These are phyloP conservation scores for Neurospora terricola DNA, from an alignment of 495 filamentous ascomycete genomes.

Conservation along the genomic window DNA sequence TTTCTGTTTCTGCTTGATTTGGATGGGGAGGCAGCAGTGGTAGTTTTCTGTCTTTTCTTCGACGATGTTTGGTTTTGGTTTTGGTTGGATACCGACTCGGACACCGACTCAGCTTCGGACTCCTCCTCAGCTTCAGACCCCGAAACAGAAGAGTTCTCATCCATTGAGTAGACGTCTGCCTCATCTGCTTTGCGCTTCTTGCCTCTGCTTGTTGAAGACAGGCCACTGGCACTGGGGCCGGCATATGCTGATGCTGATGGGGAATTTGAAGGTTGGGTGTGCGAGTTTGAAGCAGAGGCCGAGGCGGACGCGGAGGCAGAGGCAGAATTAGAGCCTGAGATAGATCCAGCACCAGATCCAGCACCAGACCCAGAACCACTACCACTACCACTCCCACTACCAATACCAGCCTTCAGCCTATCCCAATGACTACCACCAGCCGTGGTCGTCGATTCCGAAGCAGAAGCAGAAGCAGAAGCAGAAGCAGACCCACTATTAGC, in stretches of 20 bases:
- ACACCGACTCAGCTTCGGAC: conserved; percentile 3
- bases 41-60: neutral
- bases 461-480: neutral
- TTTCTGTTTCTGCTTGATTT: neutral
- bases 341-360: neutral
- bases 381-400: too few species aligned
- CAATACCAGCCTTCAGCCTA: neutral
- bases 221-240: neutral
- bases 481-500: neutral
- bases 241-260: neutral
- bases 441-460: conserved; percentile 8
- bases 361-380: neutral
- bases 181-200: conserved; percentile 10
- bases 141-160: neutral
- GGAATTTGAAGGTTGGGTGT: neutral
- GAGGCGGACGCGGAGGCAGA: neutral
- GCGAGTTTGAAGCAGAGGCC: neutral
- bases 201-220: neutral
- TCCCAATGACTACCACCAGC: neutral
- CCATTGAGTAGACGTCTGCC: neutral
- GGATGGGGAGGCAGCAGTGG: neutral
- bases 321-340: neutral
- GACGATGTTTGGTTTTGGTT: too few species aligned
- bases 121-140: neutral
- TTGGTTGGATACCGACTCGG: conserved; percentile 1